Conservation (phyloP, 2,329 filamentous ascomycete genomes). For the Trichoderma sp. region DNA sequence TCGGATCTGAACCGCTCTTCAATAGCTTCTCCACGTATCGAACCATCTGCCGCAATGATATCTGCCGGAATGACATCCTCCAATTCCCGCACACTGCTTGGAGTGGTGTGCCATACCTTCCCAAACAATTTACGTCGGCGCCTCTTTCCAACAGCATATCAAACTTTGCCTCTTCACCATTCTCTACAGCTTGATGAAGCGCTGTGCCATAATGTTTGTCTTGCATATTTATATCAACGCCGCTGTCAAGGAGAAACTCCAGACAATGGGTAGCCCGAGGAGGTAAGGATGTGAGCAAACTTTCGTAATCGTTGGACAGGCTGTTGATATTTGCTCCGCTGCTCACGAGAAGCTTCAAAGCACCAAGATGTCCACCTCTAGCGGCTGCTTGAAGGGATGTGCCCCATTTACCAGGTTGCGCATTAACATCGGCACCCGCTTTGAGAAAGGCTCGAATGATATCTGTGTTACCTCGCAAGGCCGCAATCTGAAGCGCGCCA, state of each 20-base stretch:
- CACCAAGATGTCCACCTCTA: accelerated
- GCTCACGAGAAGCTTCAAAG: neutral
- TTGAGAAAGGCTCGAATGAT: neutral
- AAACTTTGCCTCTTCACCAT: accelerated
- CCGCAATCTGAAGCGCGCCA: neutral
- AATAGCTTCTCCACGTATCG: neutral
- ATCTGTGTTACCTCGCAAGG: neutral
- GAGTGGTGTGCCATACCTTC: neutral
- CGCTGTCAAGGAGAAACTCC: neutral
- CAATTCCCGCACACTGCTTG: neutral
- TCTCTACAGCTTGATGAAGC: neutral
- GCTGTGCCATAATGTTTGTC: neutral
- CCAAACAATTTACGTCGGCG: neutral
- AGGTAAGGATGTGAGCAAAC: neutral
- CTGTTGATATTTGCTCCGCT: neutral
- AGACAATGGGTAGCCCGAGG: neutral
- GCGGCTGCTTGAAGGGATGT: neutral
- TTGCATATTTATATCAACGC: neutral
- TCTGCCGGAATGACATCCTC: no score
- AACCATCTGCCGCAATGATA: no score
- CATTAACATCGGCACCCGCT: neutral
- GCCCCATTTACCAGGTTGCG: neutral
- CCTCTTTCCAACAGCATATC: neutral
- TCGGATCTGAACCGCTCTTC: neutral
- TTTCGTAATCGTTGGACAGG: neutral